Evolutionary conservation across 371 early-diverging fungal species (phyloP), one percentile per base, ranked within the genome.

Genomic region (Rhizopus arrhizus): DNA sequence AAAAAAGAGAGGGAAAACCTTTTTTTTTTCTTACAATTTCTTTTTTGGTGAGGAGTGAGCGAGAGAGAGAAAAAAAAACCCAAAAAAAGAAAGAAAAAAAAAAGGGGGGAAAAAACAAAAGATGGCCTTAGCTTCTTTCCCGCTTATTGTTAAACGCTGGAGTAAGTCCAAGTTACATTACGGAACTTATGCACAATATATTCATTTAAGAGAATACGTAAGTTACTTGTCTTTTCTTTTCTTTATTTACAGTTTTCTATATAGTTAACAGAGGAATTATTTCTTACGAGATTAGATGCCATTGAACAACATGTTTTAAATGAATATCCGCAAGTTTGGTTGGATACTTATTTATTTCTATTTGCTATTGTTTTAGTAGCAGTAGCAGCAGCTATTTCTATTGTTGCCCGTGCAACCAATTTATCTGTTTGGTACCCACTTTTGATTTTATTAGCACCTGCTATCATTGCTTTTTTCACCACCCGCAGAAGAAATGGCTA

Each of bases 341-440:
- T 70, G 11, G 74, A 77, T 22, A 70, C 70, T 1, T 72, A 72
- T 41, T 53, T 74, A 35, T 77, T 77, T 51, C n/a, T 66, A 15
- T 29, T 46, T 5, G 72, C 78, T 6, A 59, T 72, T 7, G 13
- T 49, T 12, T 52, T 77, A 11, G 73, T 77, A n/a, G 50, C 74
- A 36, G 60, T 46, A n/a, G 63, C 78, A 33, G 78, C 73, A 4
- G 69, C 60, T 8, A 68, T 77, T 50, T 66, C 78, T 15, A 68
- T 77, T 11, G 48, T 68, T 34, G 70, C 71, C 34, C 68, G 70
- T 54, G 64, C 66, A 7, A 58, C 62, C 3, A 51, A 66, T 16
- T 50, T 72, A 28, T 60, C 67, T 13, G 65, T 72, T 66, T 74
- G 72, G 70, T 74, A 72, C 47, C 78, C 78, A 6, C 57, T 77